These are phyloP conservation scores for Mycena pura DNA, from an alignment of 768 basidiomycete species.

Conservation along the genomic window DNA sequence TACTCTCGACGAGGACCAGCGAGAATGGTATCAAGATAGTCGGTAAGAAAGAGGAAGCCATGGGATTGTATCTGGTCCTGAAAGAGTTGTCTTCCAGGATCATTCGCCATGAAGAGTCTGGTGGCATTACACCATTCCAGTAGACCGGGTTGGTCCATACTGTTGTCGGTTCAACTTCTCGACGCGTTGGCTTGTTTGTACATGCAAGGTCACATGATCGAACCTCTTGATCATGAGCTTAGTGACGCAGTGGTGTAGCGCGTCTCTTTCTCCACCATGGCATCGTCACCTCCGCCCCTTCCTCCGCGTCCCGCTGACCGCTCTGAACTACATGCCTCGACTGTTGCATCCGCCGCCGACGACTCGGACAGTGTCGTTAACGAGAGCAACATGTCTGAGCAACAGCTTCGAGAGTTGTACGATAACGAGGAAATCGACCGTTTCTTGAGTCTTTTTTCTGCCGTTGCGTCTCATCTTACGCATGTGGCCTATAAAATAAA, in stretches of 20 bases:
- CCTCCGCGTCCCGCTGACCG: not conserved
- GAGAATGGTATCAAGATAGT: slow-evolving; percentile 78
- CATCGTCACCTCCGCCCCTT: not conserved
- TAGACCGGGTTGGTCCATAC: slow-evolving; percentile 60
- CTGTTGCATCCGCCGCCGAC: not conserved
- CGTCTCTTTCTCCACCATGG: not conserved
- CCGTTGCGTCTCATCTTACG: slow-evolving; percentile 41
- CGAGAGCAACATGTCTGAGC: slow-evolving; percentile 52
- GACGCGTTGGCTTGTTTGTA: slow-evolving; percentile 23
- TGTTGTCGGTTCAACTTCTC: slow-evolving; percentile 17
- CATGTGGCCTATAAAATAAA: not conserved
- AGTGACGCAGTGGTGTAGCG: slow-evolving; percentile 3
- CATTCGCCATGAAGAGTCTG: slow-evolving; percentile 71
- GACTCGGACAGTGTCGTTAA: not conserved
- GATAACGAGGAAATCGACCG: slow-evolving; percentile 23
- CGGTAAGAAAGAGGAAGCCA: slow-evolving; percentile 81
- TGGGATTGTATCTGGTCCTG: slow-evolving; percentile 77
- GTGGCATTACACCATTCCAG: slow-evolving; percentile 73
- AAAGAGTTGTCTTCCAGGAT: slow-evolving; percentile 73
- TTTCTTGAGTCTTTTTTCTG: slow-evolving; percentile 66
- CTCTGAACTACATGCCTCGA: slow-evolving; percentile 22
- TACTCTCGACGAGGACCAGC: slow-evolving; percentile 73
- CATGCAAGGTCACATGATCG: slow-evolving; percentile 16
- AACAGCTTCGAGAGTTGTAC: slow-evolving; percentile 56
- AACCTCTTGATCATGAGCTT: not conserved